Evolutionary conservation across 257 asterid genomes (phyloP).

Genomic region (Forsythia viridissima): DNA sequence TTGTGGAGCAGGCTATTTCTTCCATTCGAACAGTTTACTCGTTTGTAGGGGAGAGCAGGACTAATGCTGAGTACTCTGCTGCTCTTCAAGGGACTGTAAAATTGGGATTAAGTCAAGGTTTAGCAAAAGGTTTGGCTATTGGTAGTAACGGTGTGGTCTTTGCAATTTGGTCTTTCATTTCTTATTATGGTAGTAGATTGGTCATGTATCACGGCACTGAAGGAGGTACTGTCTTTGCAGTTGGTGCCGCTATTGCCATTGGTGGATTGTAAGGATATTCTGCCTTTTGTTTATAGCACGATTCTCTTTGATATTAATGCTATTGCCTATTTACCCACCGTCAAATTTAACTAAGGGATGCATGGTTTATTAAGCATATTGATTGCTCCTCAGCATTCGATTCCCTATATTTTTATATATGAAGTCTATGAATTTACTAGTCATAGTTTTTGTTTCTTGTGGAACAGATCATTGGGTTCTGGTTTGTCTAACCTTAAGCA

Average conservation of each 20-base stretch:
- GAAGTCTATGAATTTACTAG: not conserved
- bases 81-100: slow-evolving; percentile 77
- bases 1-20: slow-evolving; percentile 82
- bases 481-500: slow-evolving; percentile 71
- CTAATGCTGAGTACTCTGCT: slow-evolving; percentile 45
- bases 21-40: slow-evolving; percentile 86
- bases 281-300: not conserved
- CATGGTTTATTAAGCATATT: not conserved
- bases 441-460: not conserved
- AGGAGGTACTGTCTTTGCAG: slow-evolving; percentile 91
- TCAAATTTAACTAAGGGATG: too few species aligned
- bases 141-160: slow-evolving; percentile 81
- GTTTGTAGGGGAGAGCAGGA: slow-evolving; percentile 73
- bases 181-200: slow-evolving; percentile 81
- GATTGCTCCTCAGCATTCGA: too few species aligned
- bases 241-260: slow-evolving; percentile 72
- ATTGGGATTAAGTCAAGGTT: slow-evolving; percentile 75
- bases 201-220: slow-evolving; percentile 74
- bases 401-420: too few species aligned
- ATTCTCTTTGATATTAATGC: not conserved
- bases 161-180: slow-evolving; percentile 83
- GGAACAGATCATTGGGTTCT: slow-evolving; percentile 73
- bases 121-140: slow-evolving; percentile 85
- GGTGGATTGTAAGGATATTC: slow-evolving; percentile 82
- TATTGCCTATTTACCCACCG: not conserved